Evolutionary conservation across 2,329 filamentous ascomycete genomes (phyloP).

Genomic region (Berkeleyomyces rouxiae): DNA sequence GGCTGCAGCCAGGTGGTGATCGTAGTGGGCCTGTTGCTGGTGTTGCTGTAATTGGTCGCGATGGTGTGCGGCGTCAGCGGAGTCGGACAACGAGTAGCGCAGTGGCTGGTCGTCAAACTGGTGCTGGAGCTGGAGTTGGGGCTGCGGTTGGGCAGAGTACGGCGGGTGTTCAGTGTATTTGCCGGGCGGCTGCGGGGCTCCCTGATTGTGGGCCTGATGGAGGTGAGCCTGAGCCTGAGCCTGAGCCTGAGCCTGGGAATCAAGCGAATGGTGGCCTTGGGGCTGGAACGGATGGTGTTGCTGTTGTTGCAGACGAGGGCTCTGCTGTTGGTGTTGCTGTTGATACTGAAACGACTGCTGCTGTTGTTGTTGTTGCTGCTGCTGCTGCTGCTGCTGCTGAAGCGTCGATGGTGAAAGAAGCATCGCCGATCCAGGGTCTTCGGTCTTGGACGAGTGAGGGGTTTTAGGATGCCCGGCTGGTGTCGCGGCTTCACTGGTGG

Average conservation of each 20-base stretch:
- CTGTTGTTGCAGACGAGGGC: slow-evolving; percentile 12
- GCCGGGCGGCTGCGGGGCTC: slow-evolving; percentile 3
- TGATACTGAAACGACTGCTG: slow-evolving; percentile 18
- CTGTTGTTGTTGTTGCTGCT: slow-evolving; percentile 11
- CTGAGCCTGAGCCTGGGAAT: slow-evolving; percentile 9
- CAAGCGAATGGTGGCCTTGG: slow-evolving; percentile 13
- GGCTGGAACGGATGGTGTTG: slow-evolving; percentile 18
- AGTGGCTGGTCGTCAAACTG: slow-evolving; percentile 14
- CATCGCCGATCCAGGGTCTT: neutral
- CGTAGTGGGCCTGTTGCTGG: slow-evolving; percentile 15
- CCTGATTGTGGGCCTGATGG: slow-evolving; percentile 3
- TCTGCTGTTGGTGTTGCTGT: slow-evolving; percentile 16
- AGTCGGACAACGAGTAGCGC: slow-evolving; percentile 13
- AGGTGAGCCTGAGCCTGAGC: slow-evolving; percentile 5
- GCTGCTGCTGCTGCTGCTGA: neutral
- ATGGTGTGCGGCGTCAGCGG: neutral
- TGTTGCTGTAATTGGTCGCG: slow-evolving; percentile 15
- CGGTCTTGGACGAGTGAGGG: neutral
- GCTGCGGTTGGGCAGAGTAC: slow-evolving; percentile 13
- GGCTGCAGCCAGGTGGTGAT: neutral
- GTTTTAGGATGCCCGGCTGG: slow-evolving; percentile 11
- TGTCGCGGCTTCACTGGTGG: neutral
- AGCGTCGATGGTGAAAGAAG: neutral
- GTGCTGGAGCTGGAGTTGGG: slow-evolving; percentile 19
- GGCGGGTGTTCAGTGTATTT: neutral